These are phyloP conservation scores for Ogataea kodamae DNA, from an alignment of 805 yeast genomes.

Conservation along the genomic window DNA sequence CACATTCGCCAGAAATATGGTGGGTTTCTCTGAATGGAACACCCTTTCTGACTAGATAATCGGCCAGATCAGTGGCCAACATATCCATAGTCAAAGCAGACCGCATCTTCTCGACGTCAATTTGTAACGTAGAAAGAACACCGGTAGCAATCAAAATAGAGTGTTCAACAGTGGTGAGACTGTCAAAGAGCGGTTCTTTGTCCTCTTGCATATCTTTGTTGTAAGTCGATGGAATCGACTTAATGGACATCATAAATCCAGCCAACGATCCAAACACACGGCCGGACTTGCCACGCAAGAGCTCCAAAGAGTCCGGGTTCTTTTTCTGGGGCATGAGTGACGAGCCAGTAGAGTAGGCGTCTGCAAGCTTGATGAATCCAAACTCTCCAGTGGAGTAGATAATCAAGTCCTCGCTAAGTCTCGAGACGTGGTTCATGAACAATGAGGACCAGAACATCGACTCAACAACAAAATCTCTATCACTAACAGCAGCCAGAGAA, in stretches of 20 bases:
- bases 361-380: slow-evolving; percentile 89
- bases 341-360: slow-evolving; percentile 98
- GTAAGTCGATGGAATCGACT: slow-evolving; percentile 97
- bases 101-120: slow-evolving; percentile 73
- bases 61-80: slow-evolving; percentile 98
- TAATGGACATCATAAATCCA: slow-evolving; percentile 94
- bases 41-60: slow-evolving; percentile 93
- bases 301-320: slow-evolving; percentile 94
- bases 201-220: slow-evolving; percentile 99
- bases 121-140: slow-evolving; percentile 80
- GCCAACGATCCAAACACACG: slow-evolving; percentile 93
- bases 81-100: slow-evolving; percentile 95
- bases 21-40: slow-evolving; percentile 99
- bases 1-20: slow-evolving; percentile 98
- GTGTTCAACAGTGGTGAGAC: slow-evolving; percentile 85
- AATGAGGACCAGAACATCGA: slow-evolving; percentile 92
- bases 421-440: slow-evolving; percentile 92
- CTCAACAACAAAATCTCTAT: slow-evolving; percentile 96
- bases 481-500: slow-evolving; percentile 94
- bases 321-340: slow-evolving; percentile 99
- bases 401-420: slow-evolving; percentile 91
- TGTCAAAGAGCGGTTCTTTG: slow-evolving; percentile 96
- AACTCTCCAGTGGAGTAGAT: slow-evolving; percentile 97
- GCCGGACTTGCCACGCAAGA: slow-evolving; percentile 95
- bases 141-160: slow-evolving; percentile 95